phyloP scores from a whole-genome alignment of 768 basidiomycete species.

The Lentinula guzmanii region DNA sequence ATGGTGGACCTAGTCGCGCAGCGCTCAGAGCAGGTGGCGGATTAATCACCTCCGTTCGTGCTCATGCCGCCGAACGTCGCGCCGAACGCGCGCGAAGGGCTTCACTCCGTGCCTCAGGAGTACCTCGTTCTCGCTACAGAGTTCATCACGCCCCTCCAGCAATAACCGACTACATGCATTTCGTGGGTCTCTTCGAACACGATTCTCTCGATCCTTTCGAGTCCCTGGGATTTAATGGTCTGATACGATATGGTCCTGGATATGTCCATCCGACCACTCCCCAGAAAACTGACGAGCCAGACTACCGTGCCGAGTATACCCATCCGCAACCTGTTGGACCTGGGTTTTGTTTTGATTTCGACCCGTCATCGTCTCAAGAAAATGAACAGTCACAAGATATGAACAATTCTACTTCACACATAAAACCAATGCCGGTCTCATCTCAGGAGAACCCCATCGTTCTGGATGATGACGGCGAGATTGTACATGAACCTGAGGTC shows the following conservation, averaged over 20 bases:
- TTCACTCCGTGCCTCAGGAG: not conserved
- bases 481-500: conserved; percentile 17
- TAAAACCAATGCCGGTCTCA: conserved; percentile 16
- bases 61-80: not conserved
- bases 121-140: not conserved
- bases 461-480: conserved; percentile 35
- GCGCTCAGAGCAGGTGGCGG: not conserved
- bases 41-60: not conserved
- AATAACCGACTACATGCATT: not conserved
- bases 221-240: not conserved
- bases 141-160: not conserved
- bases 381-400: conserved; percentile 6
- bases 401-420: not conserved
- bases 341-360: conserved; percentile 71
- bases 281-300: conserved; percentile 18
- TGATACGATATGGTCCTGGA: not conserved
- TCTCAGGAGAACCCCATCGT: conserved; percentile 34
- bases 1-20: not conserved
- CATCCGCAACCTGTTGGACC: conserved; percentile 49
- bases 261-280: not conserved
- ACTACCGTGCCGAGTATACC: conserved; percentile 58
- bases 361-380: conserved; percentile 26
- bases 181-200: not conserved
- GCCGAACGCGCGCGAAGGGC: not conserved
- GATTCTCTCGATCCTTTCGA: conserved; percentile 2